Conservation (phyloP, 345 rosid species). For the Hirschfeldia incana region DNA sequence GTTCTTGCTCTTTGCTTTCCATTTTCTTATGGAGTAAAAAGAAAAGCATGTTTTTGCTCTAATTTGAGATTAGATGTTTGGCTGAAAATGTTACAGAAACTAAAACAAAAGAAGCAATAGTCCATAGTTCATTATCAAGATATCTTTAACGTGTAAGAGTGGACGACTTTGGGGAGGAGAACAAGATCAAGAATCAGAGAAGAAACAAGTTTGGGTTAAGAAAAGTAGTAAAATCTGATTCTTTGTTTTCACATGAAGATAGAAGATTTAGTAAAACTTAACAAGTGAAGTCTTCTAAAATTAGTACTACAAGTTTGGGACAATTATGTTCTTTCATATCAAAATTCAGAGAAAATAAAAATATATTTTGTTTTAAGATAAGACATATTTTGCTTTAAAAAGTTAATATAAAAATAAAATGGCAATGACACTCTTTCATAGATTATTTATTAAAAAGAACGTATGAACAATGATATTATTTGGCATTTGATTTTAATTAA, state of each 20-base stretch:
- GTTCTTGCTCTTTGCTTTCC: not conserved
- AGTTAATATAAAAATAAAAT: too few relatives aligned
- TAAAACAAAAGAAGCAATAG: not conserved
- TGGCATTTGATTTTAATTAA: too few relatives aligned
- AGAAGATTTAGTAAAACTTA: not conserved
- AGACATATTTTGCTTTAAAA: too few relatives aligned
- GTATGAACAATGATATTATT: too few relatives aligned
- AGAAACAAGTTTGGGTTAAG: slow-evolving; percentile 25
- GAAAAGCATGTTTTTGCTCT: slow-evolving; percentile 16
- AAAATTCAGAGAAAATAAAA: too few relatives aligned
- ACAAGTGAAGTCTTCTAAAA: not conserved
- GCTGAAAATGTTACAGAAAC: not conserved
- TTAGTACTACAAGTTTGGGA: not conserved
- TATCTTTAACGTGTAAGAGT: slow-evolving; percentile 23
- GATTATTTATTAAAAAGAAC: too few relatives aligned
- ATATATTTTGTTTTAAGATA: too few relatives aligned
- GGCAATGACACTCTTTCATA: too few relatives aligned
- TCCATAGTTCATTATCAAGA: not conserved
- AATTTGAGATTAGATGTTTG: slow-evolving; percentile 2
- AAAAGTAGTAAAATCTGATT: slow-evolving; percentile 7
- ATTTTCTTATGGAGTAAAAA: not conserved
- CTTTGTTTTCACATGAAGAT: slow-evolving; percentile 10
- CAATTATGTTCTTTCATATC: too few relatives aligned
- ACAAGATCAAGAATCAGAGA: slow-evolving; percentile 15
- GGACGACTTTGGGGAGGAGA: slow-evolving; percentile 15